A percentile compares a stretch with the other conserved stretches of the same genome.
phyloP scores from a whole-genome alignment of 1,139 yeast genomes.

The Candida labiduridarum region DNA sequence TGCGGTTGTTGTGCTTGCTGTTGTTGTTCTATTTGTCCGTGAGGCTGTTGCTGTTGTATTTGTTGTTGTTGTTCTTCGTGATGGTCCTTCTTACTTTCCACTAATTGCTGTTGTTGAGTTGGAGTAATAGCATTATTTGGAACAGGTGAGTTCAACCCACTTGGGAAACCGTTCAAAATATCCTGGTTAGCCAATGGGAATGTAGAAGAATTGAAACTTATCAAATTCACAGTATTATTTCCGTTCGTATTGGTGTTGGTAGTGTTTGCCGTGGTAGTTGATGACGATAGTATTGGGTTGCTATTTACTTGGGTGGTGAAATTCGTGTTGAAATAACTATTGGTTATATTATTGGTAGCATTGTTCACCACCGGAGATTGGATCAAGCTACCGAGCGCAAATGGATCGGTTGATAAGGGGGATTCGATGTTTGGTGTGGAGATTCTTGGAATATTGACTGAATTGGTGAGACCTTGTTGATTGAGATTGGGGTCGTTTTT shows the following conservation, averaged over 20 bases:
- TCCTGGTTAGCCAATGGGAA: slow-evolving; percentile 31
- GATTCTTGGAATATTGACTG: background rate
- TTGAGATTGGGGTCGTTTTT: background rate
- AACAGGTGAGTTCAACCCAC: slow-evolving; percentile 9
- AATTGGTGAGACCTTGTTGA: background rate
- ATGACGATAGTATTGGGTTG: slow-evolving; percentile 8
- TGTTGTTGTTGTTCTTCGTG: slow-evolving; percentile 9
- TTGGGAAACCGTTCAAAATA: slow-evolving; percentile 9
- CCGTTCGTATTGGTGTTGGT: background rate
- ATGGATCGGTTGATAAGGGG: slow-evolving; percentile 3
- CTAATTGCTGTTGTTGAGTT: background rate
- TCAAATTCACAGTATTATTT: background rate
- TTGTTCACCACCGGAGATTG: slow-evolving; percentile 37
- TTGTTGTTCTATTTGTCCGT: too few relatives aligned
- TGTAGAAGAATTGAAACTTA: slow-evolving; percentile 34
- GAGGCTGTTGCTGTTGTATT: slow-evolving; percentile 10
- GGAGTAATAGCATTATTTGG: background rate
- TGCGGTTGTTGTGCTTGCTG: slow-evolving; percentile 7
- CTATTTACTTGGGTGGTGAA: slow-evolving; percentile 20
- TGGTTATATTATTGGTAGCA: slow-evolving; percentile 36
- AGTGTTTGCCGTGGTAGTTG: slow-evolving; percentile 13
- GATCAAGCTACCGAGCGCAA: slow-evolving; percentile 14
- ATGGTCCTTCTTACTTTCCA: slow-evolving; percentile 1
- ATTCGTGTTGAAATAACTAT: slow-evolving; percentile 34
- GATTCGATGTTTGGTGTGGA: slow-evolving; percentile 3